Conservation (phyloP, 495 filamentous ascomycete genomes). For the Penicillium cosmopolitanum region DNA sequence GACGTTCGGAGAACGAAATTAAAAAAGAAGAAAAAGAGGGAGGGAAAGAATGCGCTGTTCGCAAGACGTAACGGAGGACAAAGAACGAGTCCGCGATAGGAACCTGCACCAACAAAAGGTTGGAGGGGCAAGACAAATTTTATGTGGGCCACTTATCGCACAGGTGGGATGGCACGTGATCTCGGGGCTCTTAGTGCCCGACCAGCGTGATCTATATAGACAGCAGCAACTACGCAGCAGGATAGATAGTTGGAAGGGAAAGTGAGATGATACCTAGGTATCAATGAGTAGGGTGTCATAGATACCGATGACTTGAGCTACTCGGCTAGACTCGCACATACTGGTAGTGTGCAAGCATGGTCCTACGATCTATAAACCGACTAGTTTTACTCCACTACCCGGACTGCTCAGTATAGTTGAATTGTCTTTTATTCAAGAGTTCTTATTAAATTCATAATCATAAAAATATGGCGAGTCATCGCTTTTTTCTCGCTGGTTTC, state of each 20-base stretch:
- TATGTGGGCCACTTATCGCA: conserved; percentile 38
- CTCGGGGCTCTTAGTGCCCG: conserved; percentile 28
- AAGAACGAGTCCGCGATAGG: conserved; percentile 26
- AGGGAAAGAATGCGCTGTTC: conserved; percentile 18
- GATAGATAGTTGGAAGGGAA: neutral
- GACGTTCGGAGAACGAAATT: conserved; percentile 16
- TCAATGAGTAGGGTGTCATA: too few relatives aligned
- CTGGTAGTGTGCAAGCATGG: too few relatives aligned
- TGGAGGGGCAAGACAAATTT: conserved; percentile 36
- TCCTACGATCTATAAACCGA: too few relatives aligned
- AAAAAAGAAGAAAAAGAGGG: conserved; percentile 16
- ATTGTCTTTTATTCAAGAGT: conserved; percentile 30
- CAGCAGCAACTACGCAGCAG: neutral
- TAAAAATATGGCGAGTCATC: conserved; percentile 27
- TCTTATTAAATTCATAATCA: conserved; percentile 43
- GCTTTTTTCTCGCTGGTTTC: conserved; percentile 21
- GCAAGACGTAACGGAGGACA: conserved; percentile 20
- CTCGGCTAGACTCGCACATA: too few relatives aligned
- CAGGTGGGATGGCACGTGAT: conserved; percentile 30
- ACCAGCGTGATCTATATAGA: conserved; percentile 17
- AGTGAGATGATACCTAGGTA: too few relatives aligned
- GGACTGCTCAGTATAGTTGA: conserved; percentile 4
- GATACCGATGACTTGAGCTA: too few relatives aligned
- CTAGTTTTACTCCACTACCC: neutral
- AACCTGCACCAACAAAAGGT: conserved; percentile 29